A percentile compares a stretch with the other conserved stretches of the same genome.
Conservation (phyloP, 768 basidiomycete species). For the Lactarius hatsudake region DNA sequence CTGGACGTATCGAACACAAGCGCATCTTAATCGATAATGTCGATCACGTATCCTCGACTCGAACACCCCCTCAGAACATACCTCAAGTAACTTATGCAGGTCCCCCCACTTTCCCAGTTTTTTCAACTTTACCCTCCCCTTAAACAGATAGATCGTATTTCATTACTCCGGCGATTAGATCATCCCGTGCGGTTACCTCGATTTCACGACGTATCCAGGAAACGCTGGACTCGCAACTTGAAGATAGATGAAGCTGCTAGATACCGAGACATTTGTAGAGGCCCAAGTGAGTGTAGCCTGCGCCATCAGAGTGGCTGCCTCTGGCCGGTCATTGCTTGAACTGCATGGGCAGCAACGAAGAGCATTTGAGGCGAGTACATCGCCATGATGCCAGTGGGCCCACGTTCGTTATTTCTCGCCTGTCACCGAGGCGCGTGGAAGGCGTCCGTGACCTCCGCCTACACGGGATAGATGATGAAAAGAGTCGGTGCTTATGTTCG, state of each 20-base stretch:
- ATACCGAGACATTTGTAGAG: background rate
- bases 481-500: background rate
- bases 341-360: background rate
- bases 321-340: background rate
- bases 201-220: background rate
- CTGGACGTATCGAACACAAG: too few relatives aligned
- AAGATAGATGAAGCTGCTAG: background rate
- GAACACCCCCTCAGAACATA: too few relatives aligned
- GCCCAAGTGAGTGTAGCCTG: background rate
- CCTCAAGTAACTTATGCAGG: too few relatives aligned
- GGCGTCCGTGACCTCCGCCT: background rate
- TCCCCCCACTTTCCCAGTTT: too few relatives aligned
- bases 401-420: constrained; percentile 2
- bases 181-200: background rate
- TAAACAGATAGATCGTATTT: too few relatives aligned
- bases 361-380: background rate
- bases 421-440: background rate
- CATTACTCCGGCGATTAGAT: too few relatives aligned
- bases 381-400: background rate
- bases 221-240: background rate
- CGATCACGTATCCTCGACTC: too few relatives aligned
- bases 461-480: background rate
- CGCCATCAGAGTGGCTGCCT: background rate
- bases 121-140: too few relatives aligned
- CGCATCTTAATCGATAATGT: too few relatives aligned